Evolutionary conservation across 345 rosid species (phyloP), one percentile per base, ranked within the genome.

Genomic region (Sonneratia alba): DNA sequence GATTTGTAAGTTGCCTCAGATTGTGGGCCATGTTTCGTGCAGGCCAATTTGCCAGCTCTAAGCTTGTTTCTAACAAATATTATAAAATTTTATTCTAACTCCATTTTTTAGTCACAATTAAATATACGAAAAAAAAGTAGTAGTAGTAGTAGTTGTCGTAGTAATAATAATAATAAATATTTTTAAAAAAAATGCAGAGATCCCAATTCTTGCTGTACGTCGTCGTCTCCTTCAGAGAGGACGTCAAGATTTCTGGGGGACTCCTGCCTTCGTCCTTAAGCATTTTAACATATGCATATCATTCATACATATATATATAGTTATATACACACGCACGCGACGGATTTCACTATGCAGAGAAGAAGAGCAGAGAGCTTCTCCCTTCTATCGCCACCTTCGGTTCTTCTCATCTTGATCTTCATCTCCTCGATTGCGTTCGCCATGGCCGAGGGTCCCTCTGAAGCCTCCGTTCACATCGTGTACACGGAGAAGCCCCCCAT

Each of bases 401-500:
- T 22, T 27, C 71, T 68, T 36, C 36, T 71, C 49, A 36, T 71
- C 34, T 68, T 62, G 32, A 68, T 67, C 43, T 18, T 69, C 62
- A 3, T 68, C 72, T 16, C 67, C 51, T 47, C 51, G 51, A 51
- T 51, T 45, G 15, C 62, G 40, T 40, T 75, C 37, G 53, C 66
- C 48, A 71, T 76, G 74, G 77, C 81, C 80, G 69, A 83, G 88
- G n/a, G 37, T 62, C 27, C 83, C 1, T 70, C 91, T 2, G 36
- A 68, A 55, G 51, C 91, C 1, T 79, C 88, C 40, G 96, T 89
- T 69, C 93, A 94, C 74, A 90, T 94, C 80, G 75, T 94, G 70
- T 90, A 90, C 90, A 91, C 89, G 36, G 91, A 88, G 81, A 82
- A 67, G 79, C 93, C 96, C 1, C 74, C 77, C 77, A 78, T 80